Evolutionary conservation across 73 alveolate genomes (phyloP), one percentile per base, ranked within the genome.

Genomic region (Stentor coeruleus): DNA sequence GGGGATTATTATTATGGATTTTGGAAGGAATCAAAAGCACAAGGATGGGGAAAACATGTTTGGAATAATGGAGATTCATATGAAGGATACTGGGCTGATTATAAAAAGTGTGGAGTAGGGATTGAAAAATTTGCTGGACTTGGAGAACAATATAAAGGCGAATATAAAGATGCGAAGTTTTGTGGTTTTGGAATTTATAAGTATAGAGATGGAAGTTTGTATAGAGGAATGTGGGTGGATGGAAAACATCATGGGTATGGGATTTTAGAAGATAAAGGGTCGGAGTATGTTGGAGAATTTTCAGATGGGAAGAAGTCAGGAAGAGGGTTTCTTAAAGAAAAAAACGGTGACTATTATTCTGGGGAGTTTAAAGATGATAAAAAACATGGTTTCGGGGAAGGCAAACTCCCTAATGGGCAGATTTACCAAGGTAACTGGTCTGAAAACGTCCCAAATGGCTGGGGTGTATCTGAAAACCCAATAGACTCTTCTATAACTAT

Each of bases 41-140:
- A 92, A 55, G 98, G 98, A 3, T 91, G 88, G 79, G 96, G 98
- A n/a, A 91, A 87, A 75, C 66, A 39, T 75, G 72, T 39, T 14
- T 75, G 59, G 72, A 40, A 28, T 37, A 75, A 75, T 38, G 83
- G 83, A 75, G 66, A 75, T 38, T 39, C 59, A 20, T 75, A 75
- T 38, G 83, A 75, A 75, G 83, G 83, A 31, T 35, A 75, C 59
- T 75, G 59, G 74, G 59, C 39, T 3, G 59, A 15, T 1, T 37
- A 39, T 2, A 75, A 20, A 0, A 75, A 39, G 66, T 66, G 39
- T 38, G 83, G 83, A 3, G 59, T 40, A 3, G 83, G 83, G 26
- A 36, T 75, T 1, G 59, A 75, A 37, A 75, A 75, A 33, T 87
- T 84, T 59, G 89, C 89, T 2, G 39, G 15, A 1, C 80, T 49